Conservation (phyloP, 2,329 filamentous ascomycete species). For the Aureobasidium mangrovei region DNA sequence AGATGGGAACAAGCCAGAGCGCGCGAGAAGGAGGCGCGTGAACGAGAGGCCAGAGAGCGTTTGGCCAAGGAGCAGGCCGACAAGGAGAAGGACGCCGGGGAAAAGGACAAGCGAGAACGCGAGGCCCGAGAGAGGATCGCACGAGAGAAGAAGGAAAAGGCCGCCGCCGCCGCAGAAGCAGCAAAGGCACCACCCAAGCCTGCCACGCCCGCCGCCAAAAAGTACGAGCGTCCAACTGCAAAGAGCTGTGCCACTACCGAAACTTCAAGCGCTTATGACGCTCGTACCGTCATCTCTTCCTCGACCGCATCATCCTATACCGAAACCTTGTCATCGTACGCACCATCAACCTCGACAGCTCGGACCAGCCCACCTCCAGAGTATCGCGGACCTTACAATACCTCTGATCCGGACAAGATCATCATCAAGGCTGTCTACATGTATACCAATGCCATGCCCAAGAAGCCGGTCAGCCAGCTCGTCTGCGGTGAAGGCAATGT, state of each 20-base stretch:
- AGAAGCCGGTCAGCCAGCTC: slow-evolving; percentile 83
- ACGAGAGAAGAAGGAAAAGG: slow-evolving; percentile 32
- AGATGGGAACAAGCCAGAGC: slow-evolving; percentile 44
- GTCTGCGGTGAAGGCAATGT: slow-evolving; percentile 76
- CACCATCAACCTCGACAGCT: slow-evolving; percentile 72
- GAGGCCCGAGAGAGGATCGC: slow-evolving; percentile 30
- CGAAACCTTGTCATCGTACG: slow-evolving; percentile 45
- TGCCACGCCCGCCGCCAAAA: slow-evolving; percentile 23
- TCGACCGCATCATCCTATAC: slow-evolving; percentile 34
- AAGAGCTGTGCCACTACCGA: slow-evolving; percentile 53
- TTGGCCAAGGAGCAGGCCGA: slow-evolving; percentile 33
- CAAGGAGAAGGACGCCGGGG: slow-evolving; percentile 32
- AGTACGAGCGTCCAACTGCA: slow-evolving; percentile 43
- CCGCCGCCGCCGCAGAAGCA: slow-evolving; percentile 22
- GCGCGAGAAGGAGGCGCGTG: slow-evolving; percentile 40
- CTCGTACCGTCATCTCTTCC: slow-evolving; percentile 45
- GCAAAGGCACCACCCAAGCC: slow-evolving; percentile 16
- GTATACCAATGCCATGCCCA: slow-evolving; percentile 82
- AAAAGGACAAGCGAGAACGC: slow-evolving; percentile 33
- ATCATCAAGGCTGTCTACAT: slow-evolving; percentile 87
- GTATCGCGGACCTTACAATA: slow-evolving; percentile 68
- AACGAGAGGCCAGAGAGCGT: slow-evolving; percentile 40
- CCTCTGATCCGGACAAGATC: slow-evolving; percentile 90
- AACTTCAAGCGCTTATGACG: slow-evolving; percentile 42
- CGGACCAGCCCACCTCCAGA: slow-evolving; percentile 77